These are phyloP conservation scores for Magnaporthiopsis poae DNA, from an alignment of 2,329 filamentous ascomycete genomes.

Conservation along the genomic window DNA sequence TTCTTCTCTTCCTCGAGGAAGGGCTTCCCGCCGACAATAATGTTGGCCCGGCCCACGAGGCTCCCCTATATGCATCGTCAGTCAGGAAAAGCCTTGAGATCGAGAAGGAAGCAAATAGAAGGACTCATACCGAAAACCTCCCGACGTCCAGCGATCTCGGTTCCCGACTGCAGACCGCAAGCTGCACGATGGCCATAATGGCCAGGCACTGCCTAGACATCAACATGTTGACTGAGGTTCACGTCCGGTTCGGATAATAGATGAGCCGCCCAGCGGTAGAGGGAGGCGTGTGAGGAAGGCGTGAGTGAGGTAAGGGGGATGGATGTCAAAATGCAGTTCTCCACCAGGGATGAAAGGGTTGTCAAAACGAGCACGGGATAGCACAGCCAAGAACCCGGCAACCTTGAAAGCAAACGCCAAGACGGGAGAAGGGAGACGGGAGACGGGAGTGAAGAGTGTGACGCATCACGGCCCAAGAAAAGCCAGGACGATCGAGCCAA, in stretches of 20 bases:
- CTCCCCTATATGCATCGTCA: constrained; percentile 3
- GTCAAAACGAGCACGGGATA: not conserved
- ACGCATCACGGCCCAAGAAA: not conserved
- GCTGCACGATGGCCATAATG: not conserved
- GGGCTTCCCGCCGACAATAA: constrained; percentile 5
- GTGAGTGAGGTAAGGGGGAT: no score
- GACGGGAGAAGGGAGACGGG: not conserved
- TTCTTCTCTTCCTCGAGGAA: constrained; percentile 1
- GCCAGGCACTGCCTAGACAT: not conserved
- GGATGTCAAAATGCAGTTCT: not conserved
- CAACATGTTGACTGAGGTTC: not conserved
- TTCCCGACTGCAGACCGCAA: not conserved
- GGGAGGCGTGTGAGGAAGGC: no score
- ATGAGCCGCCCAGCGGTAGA: not conserved
- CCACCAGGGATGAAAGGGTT: not conserved
- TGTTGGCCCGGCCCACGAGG: constrained; percentile 4
- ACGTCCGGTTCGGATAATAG: not conserved
- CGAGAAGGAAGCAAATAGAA: not conserved
- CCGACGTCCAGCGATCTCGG: not conserved
- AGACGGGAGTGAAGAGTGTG: not conserved
- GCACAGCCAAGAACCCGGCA: not conserved
- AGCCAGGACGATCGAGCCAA: not conserved
- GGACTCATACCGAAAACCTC: not conserved
- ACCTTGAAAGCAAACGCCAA: not conserved
- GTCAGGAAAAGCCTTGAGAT: not conserved